phyloP scores from a whole-genome alignment of 192 early-diverging fungal species.

The Coemansia sp. region DNA sequence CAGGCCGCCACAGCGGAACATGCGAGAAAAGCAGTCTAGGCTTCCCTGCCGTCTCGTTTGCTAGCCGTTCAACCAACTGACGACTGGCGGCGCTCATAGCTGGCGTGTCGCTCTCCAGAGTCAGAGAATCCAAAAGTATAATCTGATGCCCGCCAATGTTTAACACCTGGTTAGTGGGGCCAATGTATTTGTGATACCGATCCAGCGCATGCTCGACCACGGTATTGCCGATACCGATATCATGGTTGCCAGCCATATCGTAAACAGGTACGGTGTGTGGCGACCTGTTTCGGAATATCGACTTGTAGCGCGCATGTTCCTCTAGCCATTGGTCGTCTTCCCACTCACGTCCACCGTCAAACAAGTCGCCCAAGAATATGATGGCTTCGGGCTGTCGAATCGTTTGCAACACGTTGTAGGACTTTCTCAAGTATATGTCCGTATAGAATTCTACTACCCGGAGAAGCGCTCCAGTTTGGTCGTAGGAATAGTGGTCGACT shows the following conservation, averaged over 20 bases:
- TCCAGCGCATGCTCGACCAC: conserved; percentile 46
- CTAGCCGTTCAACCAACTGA: conserved; percentile 19
- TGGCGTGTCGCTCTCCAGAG: conserved; percentile 55
- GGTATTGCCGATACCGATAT: conserved; percentile 80
- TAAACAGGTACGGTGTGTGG: conserved; percentile 36
- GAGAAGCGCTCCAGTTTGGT: conserved; percentile 64
- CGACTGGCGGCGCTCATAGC: conserved; percentile 11
- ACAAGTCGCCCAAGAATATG: conserved; percentile 85
- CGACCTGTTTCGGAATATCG: conserved; percentile 56
- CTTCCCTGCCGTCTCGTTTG: background rate
- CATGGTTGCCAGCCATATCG: conserved; percentile 90
- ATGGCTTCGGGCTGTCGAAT: conserved; percentile 64
- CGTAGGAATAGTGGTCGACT: conserved; percentile 88
- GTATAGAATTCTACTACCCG: conserved; percentile 75
- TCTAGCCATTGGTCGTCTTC: conserved; percentile 57
- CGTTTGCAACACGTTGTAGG: conserved; percentile 66
- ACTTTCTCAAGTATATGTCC: conserved; percentile 83
- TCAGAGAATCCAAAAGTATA: conserved; percentile 77
- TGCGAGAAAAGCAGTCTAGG: conserved; percentile 79
- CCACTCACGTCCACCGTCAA: conserved; percentile 76
- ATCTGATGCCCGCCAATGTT: conserved; percentile 64
- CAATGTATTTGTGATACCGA: conserved; percentile 59
- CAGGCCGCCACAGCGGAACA: conserved; percentile 79
- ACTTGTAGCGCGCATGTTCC: conserved; percentile 61
- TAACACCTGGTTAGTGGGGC: conserved; percentile 61